These are phyloP conservation scores for Diplodia sapinea DNA, from an alignment of 2,329 filamentous ascomycete species.

Conservation along the genomic window DNA sequence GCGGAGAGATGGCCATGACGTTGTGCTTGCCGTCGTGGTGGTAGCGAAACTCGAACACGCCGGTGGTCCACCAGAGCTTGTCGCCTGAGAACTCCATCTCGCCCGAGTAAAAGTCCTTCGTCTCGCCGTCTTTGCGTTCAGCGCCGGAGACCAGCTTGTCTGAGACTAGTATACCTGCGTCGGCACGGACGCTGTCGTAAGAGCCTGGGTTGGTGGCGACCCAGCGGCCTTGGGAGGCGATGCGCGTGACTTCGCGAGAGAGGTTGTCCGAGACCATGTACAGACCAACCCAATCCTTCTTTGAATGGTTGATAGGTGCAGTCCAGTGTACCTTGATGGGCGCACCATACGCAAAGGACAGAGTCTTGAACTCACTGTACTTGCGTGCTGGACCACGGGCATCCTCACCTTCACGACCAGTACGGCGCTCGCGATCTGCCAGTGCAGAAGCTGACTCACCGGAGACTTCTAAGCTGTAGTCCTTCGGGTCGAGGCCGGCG, in stretches of 20 bases:
- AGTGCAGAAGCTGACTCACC: slow-evolving; percentile 61
- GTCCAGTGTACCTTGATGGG: slow-evolving; percentile 91
- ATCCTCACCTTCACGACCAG: slow-evolving; percentile 74
- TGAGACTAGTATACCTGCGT: slow-evolving; percentile 74
- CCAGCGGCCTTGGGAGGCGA: slow-evolving; percentile 89
- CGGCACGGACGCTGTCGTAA: slow-evolving; percentile 76
- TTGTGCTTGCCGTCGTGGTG: slow-evolving; percentile 92
- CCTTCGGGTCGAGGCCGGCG: slow-evolving; percentile 76
- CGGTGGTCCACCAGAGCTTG: slow-evolving; percentile 96
- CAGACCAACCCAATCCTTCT: slow-evolving; percentile 92
- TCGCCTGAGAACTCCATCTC: slow-evolving; percentile 89
- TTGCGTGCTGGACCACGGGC: slow-evolving; percentile 68
- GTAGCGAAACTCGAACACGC: slow-evolving; percentile 95
- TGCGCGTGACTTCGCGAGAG: slow-evolving; percentile 80
- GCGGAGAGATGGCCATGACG: slow-evolving; percentile 90
- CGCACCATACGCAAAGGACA: slow-evolving; percentile 85
- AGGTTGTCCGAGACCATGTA: slow-evolving; percentile 96
- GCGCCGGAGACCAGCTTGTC: slow-evolving; percentile 64
- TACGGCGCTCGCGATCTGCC: slow-evolving; percentile 64
- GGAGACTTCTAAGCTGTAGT: slow-evolving; percentile 78
- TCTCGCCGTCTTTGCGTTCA: slow-evolving; percentile 54
- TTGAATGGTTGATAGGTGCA: slow-evolving; percentile 84
- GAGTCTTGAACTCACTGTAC: slow-evolving; percentile 69
- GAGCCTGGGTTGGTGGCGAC: slow-evolving; percentile 76
- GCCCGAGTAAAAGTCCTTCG: slow-evolving; percentile 70